Percentiles rank a stretch among this genome's conserved stretches.
These are phyloP conservation scores for Apiospora malaysiana DNA, from an alignment of 2,329 filamentous ascomycete species.

Conservation along the genomic window DNA sequence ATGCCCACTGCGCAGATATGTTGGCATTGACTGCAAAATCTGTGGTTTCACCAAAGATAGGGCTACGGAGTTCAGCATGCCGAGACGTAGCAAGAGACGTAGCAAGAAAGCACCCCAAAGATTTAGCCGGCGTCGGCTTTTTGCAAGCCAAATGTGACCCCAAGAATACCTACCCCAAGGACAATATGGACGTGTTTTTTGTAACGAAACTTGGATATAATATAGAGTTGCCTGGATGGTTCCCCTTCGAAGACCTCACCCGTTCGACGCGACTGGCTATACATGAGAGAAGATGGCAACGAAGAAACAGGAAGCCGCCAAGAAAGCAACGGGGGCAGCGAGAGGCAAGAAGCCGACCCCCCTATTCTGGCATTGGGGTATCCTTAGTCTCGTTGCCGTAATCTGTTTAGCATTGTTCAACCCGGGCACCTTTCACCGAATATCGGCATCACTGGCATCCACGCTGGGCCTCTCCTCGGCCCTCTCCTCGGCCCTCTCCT, in stretches of 20 bases:
- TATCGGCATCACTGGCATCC: background rate
- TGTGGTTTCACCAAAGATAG: background rate
- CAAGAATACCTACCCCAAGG: no score
- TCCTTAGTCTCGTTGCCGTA: background rate
- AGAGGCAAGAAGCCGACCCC: background rate
- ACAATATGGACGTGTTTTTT: background rate
- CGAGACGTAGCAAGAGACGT: conserved; percentile 1
- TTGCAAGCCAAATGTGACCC: background rate
- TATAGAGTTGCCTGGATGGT: no score
- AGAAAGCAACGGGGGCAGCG: background rate
- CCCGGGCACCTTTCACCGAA: background rate
- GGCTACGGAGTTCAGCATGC: background rate
- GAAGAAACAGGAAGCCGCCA: background rate
- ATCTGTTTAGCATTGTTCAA: background rate
- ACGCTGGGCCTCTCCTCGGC: no score
- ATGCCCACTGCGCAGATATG: background rate
- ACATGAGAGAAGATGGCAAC: background rate
- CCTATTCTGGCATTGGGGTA: background rate
- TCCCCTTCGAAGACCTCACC: background rate
- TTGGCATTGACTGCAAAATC: background rate
- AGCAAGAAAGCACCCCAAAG: background rate
- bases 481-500: no score
- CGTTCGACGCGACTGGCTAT: background rate
- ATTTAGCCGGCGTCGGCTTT: background rate
- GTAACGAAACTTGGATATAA: no score